Base-by-base conservation (phyloP, 1,284 basidiomycete species). In the Ceratorhiza oryzae-sativae region DNA sequence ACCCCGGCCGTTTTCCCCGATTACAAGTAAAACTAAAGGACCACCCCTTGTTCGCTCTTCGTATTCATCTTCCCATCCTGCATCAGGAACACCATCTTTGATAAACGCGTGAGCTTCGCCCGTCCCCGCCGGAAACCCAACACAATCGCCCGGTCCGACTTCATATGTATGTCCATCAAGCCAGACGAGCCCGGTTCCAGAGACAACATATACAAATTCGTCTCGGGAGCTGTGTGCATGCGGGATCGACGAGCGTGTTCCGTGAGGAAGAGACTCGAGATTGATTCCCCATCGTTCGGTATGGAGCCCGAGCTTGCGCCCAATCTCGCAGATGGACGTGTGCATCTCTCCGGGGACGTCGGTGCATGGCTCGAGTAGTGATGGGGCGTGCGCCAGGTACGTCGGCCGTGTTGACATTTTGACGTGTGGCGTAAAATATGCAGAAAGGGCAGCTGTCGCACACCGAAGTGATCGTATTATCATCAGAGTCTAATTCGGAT, bases 71-170 rank as follows among this genome's bases (percentile, higher is more conserved):
- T 2, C 51, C 63, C 63, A 68, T 4, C 63, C 63, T n/a, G 20
- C 51, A 32, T 68, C 63, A 15, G 63, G 63, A 6, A 42, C 51
- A 4, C 75, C 76, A 55, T 75, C 73, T 49, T 76, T 77, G 55
- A 76, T 75, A 56, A 77, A 75, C 27, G 56, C 62, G 49, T 76
- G 76, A 5, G 73, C 73, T 42, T 75, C 74, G 20, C 76, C 76
- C 20, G 76, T 77, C 13, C 76, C 76, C 12, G 73, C 73, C 13
- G 75, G 73, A 55, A 77, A 77, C 5, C 75, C 76, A 18, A 77
- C 61, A 32, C 72, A 75, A 59, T 77, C 76, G 10, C 76, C 76
- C 8, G 73, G 73, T 13, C 72, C 65, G 20, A 77, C 71, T 2
- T 65, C 70, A 23, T 73, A 55, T 0, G 73, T 73, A 41, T 74